These are phyloP conservation scores for Globisporangium nagaii DNA, from an alignment of 352 stramenopile species.

Conservation along the genomic window DNA sequence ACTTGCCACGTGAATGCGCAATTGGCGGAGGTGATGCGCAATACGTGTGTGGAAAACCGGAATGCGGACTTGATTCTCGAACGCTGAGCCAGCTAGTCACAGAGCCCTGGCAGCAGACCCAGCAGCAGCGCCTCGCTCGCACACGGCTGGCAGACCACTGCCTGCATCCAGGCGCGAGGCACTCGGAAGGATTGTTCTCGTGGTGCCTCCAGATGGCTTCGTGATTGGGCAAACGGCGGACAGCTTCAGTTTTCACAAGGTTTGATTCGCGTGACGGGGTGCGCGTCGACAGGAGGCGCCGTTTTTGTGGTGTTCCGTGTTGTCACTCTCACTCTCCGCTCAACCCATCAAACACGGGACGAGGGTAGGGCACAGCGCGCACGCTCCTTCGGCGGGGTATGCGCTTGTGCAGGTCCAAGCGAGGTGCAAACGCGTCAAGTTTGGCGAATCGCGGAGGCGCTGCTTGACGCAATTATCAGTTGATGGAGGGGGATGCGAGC, in stretches of 20 bases:
- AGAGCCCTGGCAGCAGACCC: too few relatives aligned
- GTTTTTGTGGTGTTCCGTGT: slow-evolving; percentile 8
- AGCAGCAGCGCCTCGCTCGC: too few relatives aligned
- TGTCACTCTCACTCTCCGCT: slow-evolving; percentile 3
- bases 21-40: too few relatives aligned
- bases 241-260: slow-evolving; percentile 10
- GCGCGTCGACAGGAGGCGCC: slow-evolving; percentile 4
- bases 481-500: not conserved
- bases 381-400: not conserved
- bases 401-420: not conserved
- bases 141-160: too few relatives aligned
- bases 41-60: not conserved
- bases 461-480: slow-evolving; percentile 5
- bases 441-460: not conserved
- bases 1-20: not conserved
- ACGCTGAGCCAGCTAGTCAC: too few relatives aligned
- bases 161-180: too few relatives aligned
- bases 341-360: slow-evolving; percentile 4
- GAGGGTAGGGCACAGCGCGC: not conserved
- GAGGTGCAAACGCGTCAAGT: not conserved
- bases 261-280: slow-evolving; percentile 10
- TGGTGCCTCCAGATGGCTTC: slow-evolving; percentile 4
- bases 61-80: too few relatives aligned
- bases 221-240: slow-evolving; percentile 6
- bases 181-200: slow-evolving; percentile 1